Evolutionary conservation across 2,329 filamentous ascomycete species (phyloP), one percentile per base, ranked within the genome.

Genomic region (Exophiala sp.): DNA sequence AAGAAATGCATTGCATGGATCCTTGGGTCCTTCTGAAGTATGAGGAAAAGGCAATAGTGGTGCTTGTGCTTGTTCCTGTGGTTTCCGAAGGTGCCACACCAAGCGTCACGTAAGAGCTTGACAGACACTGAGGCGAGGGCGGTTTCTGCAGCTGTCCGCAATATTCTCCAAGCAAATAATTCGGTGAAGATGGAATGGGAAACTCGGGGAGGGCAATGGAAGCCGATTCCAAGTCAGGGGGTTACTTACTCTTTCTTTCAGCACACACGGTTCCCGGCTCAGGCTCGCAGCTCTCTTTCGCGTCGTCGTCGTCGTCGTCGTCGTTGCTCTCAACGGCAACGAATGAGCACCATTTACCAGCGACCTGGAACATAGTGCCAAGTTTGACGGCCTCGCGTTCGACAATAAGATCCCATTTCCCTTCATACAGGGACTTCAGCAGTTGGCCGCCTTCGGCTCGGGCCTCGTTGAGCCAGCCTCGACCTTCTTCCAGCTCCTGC

Each of bases 261-360:
- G 24, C 6, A 10, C 5, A 10, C 24, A 27, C 24, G 10, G 10
- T 6, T 5, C 10, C 18, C 13, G 27, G 13, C 6, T 27, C 14
- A 11, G 3, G 22, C 32, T 43, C 40, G 6, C 9, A 16, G 32
- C 32, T n/a, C 6, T 18, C 32, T n/a, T n/a, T 27, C 11, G 29
- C 18, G 7, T 72, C 68, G 53, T 82, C 73, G 1, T n/a, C n/a
- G n/a, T n/a, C n/a, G n/a, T n/a, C n/a, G n/a, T n/a, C n/a, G n/a
- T n/a, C n/a, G n/a, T n/a, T n/a, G n/a, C n/a, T n/a, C n/a, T n/a
- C n/a, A n/a, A 85, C 72, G 1, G 85, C 85, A 2, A 88, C 79
- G 55, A 88, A 89, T 0, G 83, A 86, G 60, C 80, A 85, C 77
- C 80, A 86, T 61, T 82, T 85, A 1, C 82, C 79, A 2, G 75